phyloP scores from a whole-genome alignment of 1,284 basidiomycete genomes.

The Puccinia triticina region DNA sequence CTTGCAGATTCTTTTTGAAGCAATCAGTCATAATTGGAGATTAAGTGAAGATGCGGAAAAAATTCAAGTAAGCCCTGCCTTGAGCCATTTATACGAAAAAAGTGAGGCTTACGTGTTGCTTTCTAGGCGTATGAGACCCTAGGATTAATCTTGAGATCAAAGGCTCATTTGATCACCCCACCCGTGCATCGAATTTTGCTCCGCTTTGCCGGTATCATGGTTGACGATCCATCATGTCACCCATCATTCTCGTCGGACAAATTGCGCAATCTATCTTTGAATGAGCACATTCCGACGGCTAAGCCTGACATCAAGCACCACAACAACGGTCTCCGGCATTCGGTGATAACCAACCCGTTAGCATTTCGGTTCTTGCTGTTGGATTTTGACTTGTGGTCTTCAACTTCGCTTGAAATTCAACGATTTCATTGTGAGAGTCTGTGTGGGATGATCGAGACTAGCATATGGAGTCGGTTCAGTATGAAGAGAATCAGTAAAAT shows the following conservation, averaged over 20 bases:
- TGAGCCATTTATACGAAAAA: background rate
- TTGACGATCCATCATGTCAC: constrained; percentile 7
- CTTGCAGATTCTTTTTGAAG: constrained; percentile 73
- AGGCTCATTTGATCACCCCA: constrained; percentile 74
- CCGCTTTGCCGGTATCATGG: constrained; percentile 41
- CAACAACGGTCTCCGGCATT: constrained; percentile 61
- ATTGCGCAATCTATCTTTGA: background rate
- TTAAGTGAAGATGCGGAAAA: constrained; percentile 64
- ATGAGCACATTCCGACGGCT: background rate
- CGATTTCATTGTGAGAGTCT: constrained; percentile 79
- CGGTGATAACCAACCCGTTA: constrained; percentile 77
- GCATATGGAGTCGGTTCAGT: constrained; percentile 64
- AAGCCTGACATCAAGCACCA: background rate
- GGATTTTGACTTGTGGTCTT: constrained; percentile 87
- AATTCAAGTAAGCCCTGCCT: constrained; percentile 64
- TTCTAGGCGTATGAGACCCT: constrained; percentile 83
- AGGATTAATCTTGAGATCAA: constrained; percentile 72
- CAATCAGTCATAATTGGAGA: constrained; percentile 80
- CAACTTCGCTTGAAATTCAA: constrained; percentile 71
- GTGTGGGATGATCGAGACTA: constrained; percentile 70
- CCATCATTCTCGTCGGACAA: background rate
- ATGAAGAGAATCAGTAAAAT: constrained; percentile 57
- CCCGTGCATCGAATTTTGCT: constrained; percentile 44
- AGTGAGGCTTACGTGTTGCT: constrained; percentile 22
- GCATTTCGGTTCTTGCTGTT: constrained; percentile 82